Evolutionary conservation across 2,329 filamentous ascomycete species (phyloP).

Genomic region (Didymosphaeria variabile): DNA sequence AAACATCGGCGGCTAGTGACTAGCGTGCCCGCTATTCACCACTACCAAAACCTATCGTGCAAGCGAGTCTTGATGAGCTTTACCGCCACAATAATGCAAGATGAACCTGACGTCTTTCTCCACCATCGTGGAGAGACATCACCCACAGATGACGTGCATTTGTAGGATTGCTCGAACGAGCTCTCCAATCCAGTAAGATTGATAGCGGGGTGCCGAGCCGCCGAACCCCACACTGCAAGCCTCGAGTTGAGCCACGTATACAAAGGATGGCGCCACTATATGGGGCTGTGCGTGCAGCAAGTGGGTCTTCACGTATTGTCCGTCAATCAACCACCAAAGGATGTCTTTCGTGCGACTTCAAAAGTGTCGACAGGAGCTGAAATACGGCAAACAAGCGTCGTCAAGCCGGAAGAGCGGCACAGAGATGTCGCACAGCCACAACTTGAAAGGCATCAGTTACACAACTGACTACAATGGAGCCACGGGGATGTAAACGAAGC

Average conservation of each 20-base stretch:
- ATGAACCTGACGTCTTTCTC: not conserved
- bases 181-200: not conserved
- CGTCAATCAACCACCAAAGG: not conserved
- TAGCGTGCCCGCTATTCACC: conserved; percentile 2
- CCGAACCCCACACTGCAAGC: conserved; percentile 2
- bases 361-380: conserved; percentile 8
- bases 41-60: not conserved
- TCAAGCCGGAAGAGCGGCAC: conserved; percentile 8
- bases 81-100: not conserved
- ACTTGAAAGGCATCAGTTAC: not conserved
- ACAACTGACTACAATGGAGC: not conserved
- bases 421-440: not conserved
- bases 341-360: not conserved
- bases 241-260: conserved; percentile 14
- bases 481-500: not conserved
- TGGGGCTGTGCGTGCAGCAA: conserved; percentile 10
- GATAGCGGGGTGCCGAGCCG: conserved; percentile 6
- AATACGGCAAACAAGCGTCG: not conserved
- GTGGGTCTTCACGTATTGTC: not conserved
- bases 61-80: not conserved
- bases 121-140: not conserved
- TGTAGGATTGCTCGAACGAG: not conserved
- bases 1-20: not conserved
- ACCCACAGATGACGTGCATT: conserved; percentile 7
- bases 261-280: conserved; percentile 11